These are phyloP conservation scores for Vaccinium macrocarpon DNA, from an alignment of 148 eudicot genomes.

Conservation along the genomic window DNA sequence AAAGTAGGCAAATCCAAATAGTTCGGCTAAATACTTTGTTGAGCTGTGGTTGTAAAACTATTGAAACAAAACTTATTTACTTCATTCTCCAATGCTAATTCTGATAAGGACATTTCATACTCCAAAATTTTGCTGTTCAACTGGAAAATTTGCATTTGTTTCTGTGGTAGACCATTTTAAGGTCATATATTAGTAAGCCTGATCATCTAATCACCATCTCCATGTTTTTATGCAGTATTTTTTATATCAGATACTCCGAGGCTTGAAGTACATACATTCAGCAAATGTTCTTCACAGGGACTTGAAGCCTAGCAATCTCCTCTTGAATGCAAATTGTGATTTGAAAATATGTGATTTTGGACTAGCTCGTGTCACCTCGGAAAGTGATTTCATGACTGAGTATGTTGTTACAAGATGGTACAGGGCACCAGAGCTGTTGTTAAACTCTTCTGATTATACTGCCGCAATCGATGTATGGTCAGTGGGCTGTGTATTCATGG, in stretches of 20 bases:
- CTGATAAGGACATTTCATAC: not conserved
- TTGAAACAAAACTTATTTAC: not conserved
- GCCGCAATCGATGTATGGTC: constrained; percentile 98
- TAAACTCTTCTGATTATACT: constrained; percentile 94
- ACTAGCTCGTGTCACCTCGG: constrained; percentile 62
- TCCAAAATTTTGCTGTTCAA: not conserved
- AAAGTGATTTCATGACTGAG: constrained; percentile 65
- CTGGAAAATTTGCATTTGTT: not conserved
- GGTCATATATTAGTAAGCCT: not conserved
- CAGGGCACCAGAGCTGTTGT: constrained; percentile 83
- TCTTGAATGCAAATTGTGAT: constrained; percentile 94
- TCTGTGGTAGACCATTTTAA: not conserved
- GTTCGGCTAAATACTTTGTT: not conserved
- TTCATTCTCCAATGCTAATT: not conserved
- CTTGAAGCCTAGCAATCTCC: constrained; percentile 95
- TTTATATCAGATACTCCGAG: constrained; percentile 96
- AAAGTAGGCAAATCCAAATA: not conserved
- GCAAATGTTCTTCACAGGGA: constrained; percentile 97
- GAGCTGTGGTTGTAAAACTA: not conserved
- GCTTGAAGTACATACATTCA: constrained; percentile 94
- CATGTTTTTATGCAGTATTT: constrained; percentile 67
- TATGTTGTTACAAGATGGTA: constrained; percentile 67
- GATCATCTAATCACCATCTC: not conserved
- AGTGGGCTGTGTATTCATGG: constrained; percentile 97
- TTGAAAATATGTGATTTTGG: constrained; percentile 97